A percentile compares a stretch with the other conserved stretches of the same genome.
These are phyloP conservation scores for Lagenidium sp. DNA, from an alignment of 352 stramenopile species.

Conservation along the genomic window DNA sequence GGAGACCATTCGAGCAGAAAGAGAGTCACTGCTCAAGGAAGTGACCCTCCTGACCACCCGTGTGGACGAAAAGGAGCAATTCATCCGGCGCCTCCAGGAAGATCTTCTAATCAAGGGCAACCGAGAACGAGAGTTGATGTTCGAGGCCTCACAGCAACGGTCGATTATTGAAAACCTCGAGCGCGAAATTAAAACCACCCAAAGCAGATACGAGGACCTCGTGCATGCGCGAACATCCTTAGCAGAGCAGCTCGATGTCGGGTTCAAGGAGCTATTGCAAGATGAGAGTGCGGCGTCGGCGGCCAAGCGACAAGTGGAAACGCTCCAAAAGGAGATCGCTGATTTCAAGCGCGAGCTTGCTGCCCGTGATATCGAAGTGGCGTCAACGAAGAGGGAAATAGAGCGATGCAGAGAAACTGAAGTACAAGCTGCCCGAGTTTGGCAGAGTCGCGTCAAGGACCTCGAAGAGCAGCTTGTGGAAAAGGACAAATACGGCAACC, in stretches of 20 bases:
- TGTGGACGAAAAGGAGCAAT: slow-evolving; percentile 35
- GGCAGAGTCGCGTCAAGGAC: too few species aligned
- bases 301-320: slow-evolving; percentile 29
- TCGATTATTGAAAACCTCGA: too few species aligned
- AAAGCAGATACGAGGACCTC: slow-evolving; percentile 15
- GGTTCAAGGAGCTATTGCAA: slow-evolving; percentile 59
- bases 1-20: slow-evolving; percentile 26
- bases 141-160: too few species aligned
- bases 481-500: too few species aligned
- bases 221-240: slow-evolving; percentile 35
- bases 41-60: slow-evolving; percentile 22
- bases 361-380: too few species aligned
- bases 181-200: too few species aligned
- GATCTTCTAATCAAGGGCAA: slow-evolving; percentile 22
- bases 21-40: slow-evolving; percentile 30
- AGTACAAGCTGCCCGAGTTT: too few species aligned
- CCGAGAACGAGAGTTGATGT: too few species aligned
- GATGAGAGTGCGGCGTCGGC: slow-evolving; percentile 47
- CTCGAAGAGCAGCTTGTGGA: too few species aligned
- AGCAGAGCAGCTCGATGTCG: slow-evolving; percentile 48
- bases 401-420: too few species aligned
- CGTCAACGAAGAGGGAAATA: too few species aligned
- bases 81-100: slow-evolving; percentile 30
- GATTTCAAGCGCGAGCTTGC: slow-evolving; percentile 31
- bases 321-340: slow-evolving; percentile 18